A percentile compares a stretch with the other conserved stretches of the same genome.
Evolutionary conservation across 257 asterid species (phyloP).

Genomic region (Eucommia ulmoides): DNA sequence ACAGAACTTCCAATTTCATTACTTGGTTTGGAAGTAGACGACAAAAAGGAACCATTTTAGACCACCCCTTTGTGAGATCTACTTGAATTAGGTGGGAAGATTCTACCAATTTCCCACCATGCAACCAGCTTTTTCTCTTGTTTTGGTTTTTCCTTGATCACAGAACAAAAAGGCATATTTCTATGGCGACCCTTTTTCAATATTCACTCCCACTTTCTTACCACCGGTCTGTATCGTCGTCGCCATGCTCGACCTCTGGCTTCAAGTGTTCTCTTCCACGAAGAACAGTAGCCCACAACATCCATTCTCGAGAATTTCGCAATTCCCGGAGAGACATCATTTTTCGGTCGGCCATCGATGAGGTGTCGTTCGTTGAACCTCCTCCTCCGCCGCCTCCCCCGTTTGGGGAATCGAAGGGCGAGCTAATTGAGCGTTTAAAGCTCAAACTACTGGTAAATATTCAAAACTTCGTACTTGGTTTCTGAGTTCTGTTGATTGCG

Average conservation of each 20-base stretch:
- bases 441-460: slow-evolving; percentile 55
- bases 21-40: too few species aligned
- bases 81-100: too few species aligned
- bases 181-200: slow-evolving; percentile 57
- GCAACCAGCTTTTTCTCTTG: too few species aligned
- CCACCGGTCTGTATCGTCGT: slow-evolving; percentile 12
- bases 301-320: slow-evolving; percentile 3
- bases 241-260: slow-evolving; percentile 4
- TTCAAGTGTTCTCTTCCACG: slow-evolving; percentile 6
- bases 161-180: too few species aligned
- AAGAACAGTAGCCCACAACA: background rate
- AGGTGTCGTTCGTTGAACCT: slow-evolving; percentile 21
- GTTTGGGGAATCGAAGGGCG: slow-evolving; percentile 19
- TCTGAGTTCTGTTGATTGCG: background rate
- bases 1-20: too few species aligned
- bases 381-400: slow-evolving; percentile 15
- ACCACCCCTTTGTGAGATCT: too few species aligned
- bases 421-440: slow-evolving; percentile 36
- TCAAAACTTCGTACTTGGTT: background rate
- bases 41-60: too few species aligned
- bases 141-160: too few species aligned
- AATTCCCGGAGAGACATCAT: slow-evolving; percentile 8
- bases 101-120: too few species aligned
- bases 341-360: slow-evolving; percentile 33
- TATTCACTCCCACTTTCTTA: slow-evolving; percentile 25